phyloP scores from a whole-genome alignment of 73 alveolate genomes.

The Symbiodinium pilosum region DNA sequence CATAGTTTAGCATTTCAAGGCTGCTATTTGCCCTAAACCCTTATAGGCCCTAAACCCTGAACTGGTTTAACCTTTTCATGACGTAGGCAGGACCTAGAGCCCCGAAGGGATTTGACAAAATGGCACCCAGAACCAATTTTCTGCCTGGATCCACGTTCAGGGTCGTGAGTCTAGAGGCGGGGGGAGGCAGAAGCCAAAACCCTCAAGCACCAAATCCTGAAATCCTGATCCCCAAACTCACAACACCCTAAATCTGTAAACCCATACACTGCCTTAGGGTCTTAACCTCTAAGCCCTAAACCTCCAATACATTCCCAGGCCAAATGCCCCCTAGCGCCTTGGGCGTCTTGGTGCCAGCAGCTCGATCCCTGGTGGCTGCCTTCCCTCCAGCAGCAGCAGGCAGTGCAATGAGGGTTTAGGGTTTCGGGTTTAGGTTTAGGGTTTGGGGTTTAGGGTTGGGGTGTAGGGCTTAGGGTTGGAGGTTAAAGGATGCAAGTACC shows the following conservation, averaged over 20 bases:
- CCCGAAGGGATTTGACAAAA: no score
- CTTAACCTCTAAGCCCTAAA: neutral
- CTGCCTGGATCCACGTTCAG: no score
- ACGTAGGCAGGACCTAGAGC: no score
- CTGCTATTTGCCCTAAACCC: no score
- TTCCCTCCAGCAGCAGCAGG: neutral
- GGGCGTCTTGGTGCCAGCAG: conserved; percentile 71
- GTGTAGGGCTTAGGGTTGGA: neutral
- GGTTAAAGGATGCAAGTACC: no score
- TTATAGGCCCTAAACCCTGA: no score
- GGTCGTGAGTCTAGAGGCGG: no score
- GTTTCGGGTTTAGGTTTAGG: neutral
- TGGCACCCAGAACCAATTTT: no score
- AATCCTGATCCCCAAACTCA: neutral
- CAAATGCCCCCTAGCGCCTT: conserved; percentile 85
- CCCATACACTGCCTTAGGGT: neutral
- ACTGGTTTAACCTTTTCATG: no score
- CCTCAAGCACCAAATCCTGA: neutral
- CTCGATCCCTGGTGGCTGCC: conserved; percentile 42
- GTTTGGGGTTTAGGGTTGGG: neutral
- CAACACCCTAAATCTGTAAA: neutral
- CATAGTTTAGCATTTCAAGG: no score
- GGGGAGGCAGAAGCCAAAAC: neutral
- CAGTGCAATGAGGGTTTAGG: neutral
- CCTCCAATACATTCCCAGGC: conserved; percentile 4